phyloP scores from a whole-genome alignment of 768 basidiomycete species.

The Tricholoma flavovirens region DNA sequence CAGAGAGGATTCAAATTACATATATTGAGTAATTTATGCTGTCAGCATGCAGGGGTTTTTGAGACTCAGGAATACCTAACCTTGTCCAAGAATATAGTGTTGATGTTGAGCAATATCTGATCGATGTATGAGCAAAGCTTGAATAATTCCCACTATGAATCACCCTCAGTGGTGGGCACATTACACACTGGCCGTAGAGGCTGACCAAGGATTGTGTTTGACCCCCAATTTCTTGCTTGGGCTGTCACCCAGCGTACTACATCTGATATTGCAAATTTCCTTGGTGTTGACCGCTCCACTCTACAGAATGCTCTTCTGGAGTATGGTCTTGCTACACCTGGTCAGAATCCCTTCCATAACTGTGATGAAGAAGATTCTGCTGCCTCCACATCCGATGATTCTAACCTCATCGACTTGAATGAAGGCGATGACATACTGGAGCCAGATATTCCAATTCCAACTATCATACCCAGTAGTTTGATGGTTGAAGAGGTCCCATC shows the following conservation, averaged over 20 bases:
- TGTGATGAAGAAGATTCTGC: neutral
- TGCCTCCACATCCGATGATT: neutral
- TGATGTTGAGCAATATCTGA: constrained; percentile 10
- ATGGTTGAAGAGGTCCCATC: too few relatives aligned
- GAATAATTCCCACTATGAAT: constrained; percentile 10
- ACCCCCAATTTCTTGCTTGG: constrained; percentile 15
- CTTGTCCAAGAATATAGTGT: constrained; percentile 4
- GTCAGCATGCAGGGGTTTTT: constrained; percentile 9
- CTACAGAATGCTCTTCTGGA: constrained; percentile 11
- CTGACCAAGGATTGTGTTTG: constrained; percentile 11
- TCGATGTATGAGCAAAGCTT: constrained; percentile 6
- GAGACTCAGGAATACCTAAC: constrained; percentile 3
- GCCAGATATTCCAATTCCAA: neutral
- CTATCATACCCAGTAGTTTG: neutral
- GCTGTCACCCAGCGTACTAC: constrained; percentile 12
- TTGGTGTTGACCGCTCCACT: constrained; percentile 9
- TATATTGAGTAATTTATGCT: neutral
- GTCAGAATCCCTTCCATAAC: neutral
- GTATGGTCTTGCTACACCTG: constrained; percentile 11
- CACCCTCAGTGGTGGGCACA: constrained; percentile 5
- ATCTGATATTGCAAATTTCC: constrained; percentile 11
- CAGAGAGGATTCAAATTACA: neutral
- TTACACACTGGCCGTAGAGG: constrained; percentile 7
- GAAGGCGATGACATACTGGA: constrained; percentile 1
- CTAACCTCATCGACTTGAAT: neutral